phyloP scores from a whole-genome alignment of 768 basidiomycete species.

The Coprinellus micaceus region DNA sequence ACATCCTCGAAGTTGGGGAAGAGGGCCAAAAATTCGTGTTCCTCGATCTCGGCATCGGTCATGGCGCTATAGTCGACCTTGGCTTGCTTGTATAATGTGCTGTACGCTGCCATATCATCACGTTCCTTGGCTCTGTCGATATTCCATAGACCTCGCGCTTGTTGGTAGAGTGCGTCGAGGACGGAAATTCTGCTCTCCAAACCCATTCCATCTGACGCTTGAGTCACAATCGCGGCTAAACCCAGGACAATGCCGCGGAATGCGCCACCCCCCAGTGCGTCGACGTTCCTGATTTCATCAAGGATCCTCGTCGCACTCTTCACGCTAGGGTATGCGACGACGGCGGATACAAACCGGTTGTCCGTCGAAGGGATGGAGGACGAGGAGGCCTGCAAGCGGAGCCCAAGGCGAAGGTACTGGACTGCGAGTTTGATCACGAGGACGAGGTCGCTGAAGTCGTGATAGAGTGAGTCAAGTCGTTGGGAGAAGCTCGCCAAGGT shows the following conservation, averaged over 20 bases:
- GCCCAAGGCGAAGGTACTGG: constrained; percentile 64
- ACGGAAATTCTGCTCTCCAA: constrained; percentile 24
- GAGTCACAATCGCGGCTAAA: constrained; percentile 44
- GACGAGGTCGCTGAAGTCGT: constrained; percentile 68
- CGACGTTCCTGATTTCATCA: constrained; percentile 7
- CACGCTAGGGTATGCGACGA: constrained; percentile 55
- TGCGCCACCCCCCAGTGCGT: constrained; percentile 26
- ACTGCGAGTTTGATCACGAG: constrained; percentile 64
- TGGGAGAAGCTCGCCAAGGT: constrained; percentile 75
- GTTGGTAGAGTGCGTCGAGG: constrained; percentile 59
- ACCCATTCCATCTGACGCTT: constrained; percentile 41
- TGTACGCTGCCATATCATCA: constrained; percentile 57
- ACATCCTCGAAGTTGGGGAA: constrained; percentile 83
- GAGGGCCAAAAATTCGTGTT: constrained; percentile 74
- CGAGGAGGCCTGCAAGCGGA: constrained; percentile 45
- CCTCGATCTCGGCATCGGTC: constrained; percentile 74
- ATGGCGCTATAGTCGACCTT: constrained; percentile 48
- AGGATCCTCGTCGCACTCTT: constrained; percentile 20
- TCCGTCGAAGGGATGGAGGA: constrained; percentile 14
- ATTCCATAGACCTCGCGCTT: constrained; percentile 76
- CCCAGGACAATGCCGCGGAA: constrained; percentile 44
- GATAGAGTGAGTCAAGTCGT: constrained; percentile 65
- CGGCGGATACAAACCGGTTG: constrained; percentile 23
- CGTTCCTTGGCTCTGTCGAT: constrained; percentile 71
- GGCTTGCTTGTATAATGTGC: constrained; percentile 73